Evolutionary conservation across 1,284 basidiomycete species (phyloP).

Genomic region (Cyathus olla): DNA sequence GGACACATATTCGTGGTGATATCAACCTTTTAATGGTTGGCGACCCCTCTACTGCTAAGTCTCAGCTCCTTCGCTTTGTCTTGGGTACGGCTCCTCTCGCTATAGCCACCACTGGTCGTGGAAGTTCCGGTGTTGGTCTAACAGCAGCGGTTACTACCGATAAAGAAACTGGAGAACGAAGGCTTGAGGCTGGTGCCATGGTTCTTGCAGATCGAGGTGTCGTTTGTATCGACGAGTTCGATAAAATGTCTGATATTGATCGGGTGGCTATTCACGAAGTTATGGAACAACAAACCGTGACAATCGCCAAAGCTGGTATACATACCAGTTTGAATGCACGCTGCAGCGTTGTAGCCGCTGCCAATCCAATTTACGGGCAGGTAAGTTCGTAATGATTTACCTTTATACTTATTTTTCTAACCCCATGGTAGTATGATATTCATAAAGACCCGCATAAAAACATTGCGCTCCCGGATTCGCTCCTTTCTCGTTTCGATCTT

Average conservation of each 20-base stretch:
- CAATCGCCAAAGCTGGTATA: conserved; percentile 99
- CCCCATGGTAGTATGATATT: conserved; percentile 89
- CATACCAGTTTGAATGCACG: conserved; percentile 98
- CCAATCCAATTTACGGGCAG: conserved; percentile 99
- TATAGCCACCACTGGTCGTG: conserved; percentile 98
- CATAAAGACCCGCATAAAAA: conserved; percentile 99
- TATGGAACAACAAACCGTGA: conserved; percentile 99
- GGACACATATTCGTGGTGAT: conserved; percentile 99
- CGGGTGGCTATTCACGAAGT: conserved; percentile 99
- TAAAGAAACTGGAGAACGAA: conserved; percentile 96
- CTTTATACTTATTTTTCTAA: conserved; percentile 8
- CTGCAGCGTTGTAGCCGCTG: conserved; percentile 98
- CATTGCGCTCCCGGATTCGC: conserved; percentile 97
- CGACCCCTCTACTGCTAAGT: conserved; percentile 98
- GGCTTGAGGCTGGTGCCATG: conserved; percentile 99
- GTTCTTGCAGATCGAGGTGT: conserved; percentile 99
- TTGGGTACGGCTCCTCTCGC: conserved; percentile 96
- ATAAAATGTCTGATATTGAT: conserved; percentile 99
- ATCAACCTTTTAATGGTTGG: conserved; percentile 99
- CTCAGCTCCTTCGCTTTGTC: conserved; percentile 96
- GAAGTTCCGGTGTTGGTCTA: conserved; percentile 97
- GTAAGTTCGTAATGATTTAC: conserved; percentile 51
- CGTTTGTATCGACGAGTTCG: conserved; percentile 99
- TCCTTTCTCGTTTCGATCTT: conserved; percentile 99
- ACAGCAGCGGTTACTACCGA: conserved; percentile 99